A percentile compares a stretch with the other conserved stretches of the same genome.
Conservation (phyloP, 257 asterid genomes). For the Capsicum rhomboideum region DNA sequence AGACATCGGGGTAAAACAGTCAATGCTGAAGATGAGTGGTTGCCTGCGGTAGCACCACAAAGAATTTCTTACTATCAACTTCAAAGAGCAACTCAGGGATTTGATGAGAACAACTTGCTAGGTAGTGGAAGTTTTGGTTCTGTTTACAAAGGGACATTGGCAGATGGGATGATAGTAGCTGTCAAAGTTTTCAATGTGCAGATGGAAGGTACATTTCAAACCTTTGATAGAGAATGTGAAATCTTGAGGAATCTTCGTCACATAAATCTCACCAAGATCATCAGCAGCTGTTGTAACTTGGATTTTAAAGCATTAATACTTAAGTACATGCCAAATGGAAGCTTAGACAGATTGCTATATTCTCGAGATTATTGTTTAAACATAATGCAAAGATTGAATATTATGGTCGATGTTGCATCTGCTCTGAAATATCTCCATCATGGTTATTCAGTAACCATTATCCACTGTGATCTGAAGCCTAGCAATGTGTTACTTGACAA, state of each 20-base stretch:
- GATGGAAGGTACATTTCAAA: not conserved
- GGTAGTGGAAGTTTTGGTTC: not conserved
- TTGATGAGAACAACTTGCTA: not conserved
- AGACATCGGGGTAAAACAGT: not conserved
- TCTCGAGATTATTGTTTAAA: not conserved
- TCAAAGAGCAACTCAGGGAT: not conserved
- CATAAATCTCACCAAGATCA: slow-evolving; percentile 18
- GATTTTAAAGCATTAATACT: slow-evolving; percentile 23
- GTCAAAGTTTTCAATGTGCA: slow-evolving; percentile 2
- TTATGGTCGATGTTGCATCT: slow-evolving; percentile 18
- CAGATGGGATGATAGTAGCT: not conserved
- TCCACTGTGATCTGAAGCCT: slow-evolving; percentile 28
- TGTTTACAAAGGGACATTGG: not conserved
- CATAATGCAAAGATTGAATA: slow-evolving; percentile 9
- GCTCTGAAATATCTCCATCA: slow-evolving; percentile 23
- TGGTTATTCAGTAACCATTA: slow-evolving; percentile 4
- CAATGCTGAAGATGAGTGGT: not conserved
- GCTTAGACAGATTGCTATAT: slow-evolving; percentile 13
- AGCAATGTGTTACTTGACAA: slow-evolving; percentile 17
- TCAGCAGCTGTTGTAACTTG: slow-evolving; percentile 14
- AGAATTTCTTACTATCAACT: slow-evolving; percentile 16
- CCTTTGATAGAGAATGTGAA: not conserved
- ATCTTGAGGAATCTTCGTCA: slow-evolving; percentile 16
- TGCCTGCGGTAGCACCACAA: not conserved
- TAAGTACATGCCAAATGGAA: slow-evolving; percentile 21